These are phyloP conservation scores for Hydnomerulius pinastri DNA, from an alignment of 768 basidiomycete species.

Conservation along the genomic window DNA sequence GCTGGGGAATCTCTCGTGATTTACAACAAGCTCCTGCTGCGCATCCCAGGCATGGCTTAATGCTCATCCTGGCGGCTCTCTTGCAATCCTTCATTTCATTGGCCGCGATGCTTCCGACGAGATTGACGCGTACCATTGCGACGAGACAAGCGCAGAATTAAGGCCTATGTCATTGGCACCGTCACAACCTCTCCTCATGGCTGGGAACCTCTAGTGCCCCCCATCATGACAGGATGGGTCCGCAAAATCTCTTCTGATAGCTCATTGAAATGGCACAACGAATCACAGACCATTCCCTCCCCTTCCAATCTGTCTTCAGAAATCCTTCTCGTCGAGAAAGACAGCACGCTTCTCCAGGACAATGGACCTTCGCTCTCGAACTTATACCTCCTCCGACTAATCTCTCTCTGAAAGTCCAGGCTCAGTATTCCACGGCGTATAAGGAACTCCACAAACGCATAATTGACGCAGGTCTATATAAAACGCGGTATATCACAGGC, in stretches of 20 bases:
- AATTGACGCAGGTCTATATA: slow-evolving; percentile 79
- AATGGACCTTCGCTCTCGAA: slow-evolving; percentile 42
- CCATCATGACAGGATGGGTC: slow-evolving; percentile 84
- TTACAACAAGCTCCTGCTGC: slow-evolving; percentile 62
- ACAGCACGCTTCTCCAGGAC: slow-evolving; percentile 21
- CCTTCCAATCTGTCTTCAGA: slow-evolving; percentile 45
- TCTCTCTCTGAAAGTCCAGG: slow-evolving; percentile 59
- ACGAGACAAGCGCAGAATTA: slow-evolving; percentile 35
- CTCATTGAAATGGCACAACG: slow-evolving; percentile 56
- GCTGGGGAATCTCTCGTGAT: slow-evolving; percentile 77
- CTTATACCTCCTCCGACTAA: slow-evolving; percentile 54
- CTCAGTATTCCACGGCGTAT: slow-evolving; percentile 75
- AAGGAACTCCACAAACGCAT: slow-evolving; percentile 75
- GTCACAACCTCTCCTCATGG: slow-evolving; percentile 52
- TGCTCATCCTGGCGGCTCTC: slow-evolving; percentile 85
- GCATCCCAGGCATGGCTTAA: slow-evolving; percentile 76
- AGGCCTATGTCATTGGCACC: slow-evolving; percentile 63
- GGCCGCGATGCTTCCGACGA: slow-evolving; percentile 96
- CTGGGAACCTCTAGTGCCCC: slow-evolving; percentile 84
- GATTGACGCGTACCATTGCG: slow-evolving; percentile 86
- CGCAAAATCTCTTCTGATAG: slow-evolving; percentile 51
- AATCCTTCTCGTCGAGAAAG: slow-evolving; percentile 61
- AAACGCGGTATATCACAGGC: slow-evolving; percentile 79
- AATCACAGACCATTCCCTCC: slow-evolving; percentile 49
- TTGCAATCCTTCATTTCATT: slow-evolving; percentile 91